Percentiles rank a stretch among this genome's conserved stretches.
Evolutionary conservation across 2,329 filamentous ascomycete species (phyloP).

Genomic region (Aspergillus novofumigatus): DNA sequence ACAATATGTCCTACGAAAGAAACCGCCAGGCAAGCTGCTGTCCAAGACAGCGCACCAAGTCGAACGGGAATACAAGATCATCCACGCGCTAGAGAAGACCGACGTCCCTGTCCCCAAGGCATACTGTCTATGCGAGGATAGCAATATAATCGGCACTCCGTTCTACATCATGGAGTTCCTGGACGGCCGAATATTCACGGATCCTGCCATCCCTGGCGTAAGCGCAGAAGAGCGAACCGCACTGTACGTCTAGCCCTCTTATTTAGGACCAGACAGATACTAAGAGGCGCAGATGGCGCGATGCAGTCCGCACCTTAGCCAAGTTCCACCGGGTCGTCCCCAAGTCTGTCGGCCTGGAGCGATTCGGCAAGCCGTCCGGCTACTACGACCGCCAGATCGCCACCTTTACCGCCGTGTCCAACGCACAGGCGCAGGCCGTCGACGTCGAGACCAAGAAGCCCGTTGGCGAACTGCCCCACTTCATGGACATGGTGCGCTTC

Average conservation of each 20-base stretch:
- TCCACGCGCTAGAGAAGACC: slow-evolving; percentile 73
- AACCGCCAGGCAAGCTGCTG: slow-evolving; percentile 89
- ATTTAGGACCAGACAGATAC: neutral
- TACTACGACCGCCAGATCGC: slow-evolving; percentile 85
- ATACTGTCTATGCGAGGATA: slow-evolving; percentile 82
- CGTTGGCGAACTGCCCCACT: slow-evolving; percentile 80
- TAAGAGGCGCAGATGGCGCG: slow-evolving; percentile 61
- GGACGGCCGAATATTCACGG: slow-evolving; percentile 88
- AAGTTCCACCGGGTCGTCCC: slow-evolving; percentile 75
- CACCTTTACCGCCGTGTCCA: slow-evolving; percentile 76
- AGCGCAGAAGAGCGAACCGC: slow-evolving; percentile 63
- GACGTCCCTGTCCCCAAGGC: slow-evolving; percentile 82
- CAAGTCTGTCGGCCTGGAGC: slow-evolving; percentile 61
- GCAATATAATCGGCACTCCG: slow-evolving; percentile 72
- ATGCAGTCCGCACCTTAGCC: slow-evolving; percentile 76
- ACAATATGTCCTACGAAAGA: slow-evolving; percentile 91
- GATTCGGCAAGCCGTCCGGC: slow-evolving; percentile 67
- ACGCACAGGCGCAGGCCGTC: slow-evolving; percentile 67
- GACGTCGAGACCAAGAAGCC: slow-evolving; percentile 73
- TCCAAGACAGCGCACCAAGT: slow-evolving; percentile 95
- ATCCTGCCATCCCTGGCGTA: slow-evolving; percentile 74
- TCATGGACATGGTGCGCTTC: slow-evolving; percentile 73
- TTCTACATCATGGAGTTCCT: slow-evolving; percentile 98
- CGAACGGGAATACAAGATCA: slow-evolving; percentile 89
- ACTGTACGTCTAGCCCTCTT: slow-evolving; percentile 50